These are phyloP conservation scores for Musa beccarii DNA, from an alignment of 176 grass and related monocot genomes.

Conservation along the genomic window DNA sequence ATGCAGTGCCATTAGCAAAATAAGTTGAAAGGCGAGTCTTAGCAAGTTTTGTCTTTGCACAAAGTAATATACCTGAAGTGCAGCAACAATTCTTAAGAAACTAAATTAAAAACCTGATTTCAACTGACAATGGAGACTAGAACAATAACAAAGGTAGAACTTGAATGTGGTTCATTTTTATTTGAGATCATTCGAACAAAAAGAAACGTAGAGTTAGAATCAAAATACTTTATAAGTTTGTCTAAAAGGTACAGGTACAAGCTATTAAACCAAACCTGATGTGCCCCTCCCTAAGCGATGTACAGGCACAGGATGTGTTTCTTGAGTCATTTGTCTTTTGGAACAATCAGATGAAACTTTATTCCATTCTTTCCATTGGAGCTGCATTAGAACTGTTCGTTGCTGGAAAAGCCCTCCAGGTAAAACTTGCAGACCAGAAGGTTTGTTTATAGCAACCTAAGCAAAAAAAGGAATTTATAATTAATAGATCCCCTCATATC, in stretches of 20 bases:
- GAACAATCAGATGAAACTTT: slow-evolving; percentile 19
- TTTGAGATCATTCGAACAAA: not conserved
- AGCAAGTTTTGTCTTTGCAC: slow-evolving; percentile 84
- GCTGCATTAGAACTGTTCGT: slow-evolving; percentile 69
- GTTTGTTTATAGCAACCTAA: slow-evolving; percentile 72
- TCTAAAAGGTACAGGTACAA: not conserved
- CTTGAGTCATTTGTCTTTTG: slow-evolving; percentile 27
- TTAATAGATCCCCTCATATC: not conserved
- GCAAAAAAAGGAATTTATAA: not conserved
- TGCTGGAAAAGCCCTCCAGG: slow-evolving; percentile 92
- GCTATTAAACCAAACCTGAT: slow-evolving; percentile 51
- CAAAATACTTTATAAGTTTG: not conserved
- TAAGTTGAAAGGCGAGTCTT: slow-evolving; percentile 75
- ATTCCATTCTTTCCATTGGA: slow-evolving; percentile 75
- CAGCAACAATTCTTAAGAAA: slow-evolving; percentile 6
- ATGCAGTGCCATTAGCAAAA: slow-evolving; percentile 61
- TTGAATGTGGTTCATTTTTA: not conserved
- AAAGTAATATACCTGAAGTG: slow-evolving; percentile 70
- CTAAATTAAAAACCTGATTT: not conserved
- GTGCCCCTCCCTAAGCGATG: slow-evolving; percentile 89
- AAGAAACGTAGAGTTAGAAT: not conserved
- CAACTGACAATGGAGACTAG: not conserved
- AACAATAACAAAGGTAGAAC: not conserved
- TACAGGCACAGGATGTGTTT: slow-evolving; percentile 64
- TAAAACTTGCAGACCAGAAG: slow-evolving; percentile 94